Base-by-base conservation (phyloP, 2,329 filamentous ascomycete genomes). In the Hansfordia pulvinata region DNA sequence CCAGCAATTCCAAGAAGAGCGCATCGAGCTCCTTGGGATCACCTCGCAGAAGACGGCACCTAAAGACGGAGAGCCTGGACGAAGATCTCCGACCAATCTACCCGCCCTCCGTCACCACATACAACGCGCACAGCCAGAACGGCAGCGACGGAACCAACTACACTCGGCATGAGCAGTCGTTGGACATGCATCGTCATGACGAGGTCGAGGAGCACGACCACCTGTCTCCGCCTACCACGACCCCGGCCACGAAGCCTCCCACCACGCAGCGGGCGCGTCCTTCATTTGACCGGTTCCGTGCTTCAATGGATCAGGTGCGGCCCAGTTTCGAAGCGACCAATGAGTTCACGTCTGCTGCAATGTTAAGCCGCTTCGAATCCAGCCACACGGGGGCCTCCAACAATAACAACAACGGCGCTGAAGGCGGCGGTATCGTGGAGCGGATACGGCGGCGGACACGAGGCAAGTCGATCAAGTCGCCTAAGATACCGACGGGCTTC, bases 91-190 rank as follows among this genome's bases (percentile, higher is more conserved):
- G 85, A 38, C 86, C 86, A 17, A 93, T 96, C 43, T 96, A 96
- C 53, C 83, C 88, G 26, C 85, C 88, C 10, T 93, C 86, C 28
- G 75, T 88, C 41, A 79, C 40, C 3, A 88, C 80, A 17, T 78
- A 90, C 47, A 88, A 74, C 36, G 62, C 85, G 37, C 76, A 77
- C 26, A 90, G 82, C 42, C 83, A 93, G 47, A 92, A 88, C 41
- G 84, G 85, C 33, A 94, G 86, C 54, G 86, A 93, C 52, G 88
- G 84, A 34, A 94, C 90, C 26, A 86, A 92, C 42, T 92, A 85
- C 50, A 92, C 84, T 13, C 59, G 65, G 26, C 69, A 72, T 40
- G 67, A 74, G 34, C 57, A 62, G 38, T 76, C 76, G 10, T 48
- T 72, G 36, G 76, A 80, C 32, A 47, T 56, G 26, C 47, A 50